Percentiles rank a stretch among this genome's conserved stretches.
phyloP scores from a whole-genome alignment of 2,329 filamentous ascomycete genomes.

The Alternaria burnsii region DNA sequence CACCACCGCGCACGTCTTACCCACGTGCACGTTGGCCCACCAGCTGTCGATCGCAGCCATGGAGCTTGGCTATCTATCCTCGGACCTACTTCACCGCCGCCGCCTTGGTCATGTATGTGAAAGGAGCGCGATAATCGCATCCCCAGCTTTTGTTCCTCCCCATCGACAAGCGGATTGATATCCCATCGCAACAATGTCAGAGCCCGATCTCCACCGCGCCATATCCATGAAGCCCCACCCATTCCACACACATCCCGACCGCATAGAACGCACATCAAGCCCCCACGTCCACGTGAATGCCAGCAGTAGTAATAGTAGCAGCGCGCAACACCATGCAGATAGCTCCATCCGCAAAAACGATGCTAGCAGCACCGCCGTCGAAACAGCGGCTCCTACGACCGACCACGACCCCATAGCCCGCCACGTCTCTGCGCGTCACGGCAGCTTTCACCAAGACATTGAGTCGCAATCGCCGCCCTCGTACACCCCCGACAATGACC shows the following conservation, averaged over 20 bases:
- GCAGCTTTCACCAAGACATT: slow-evolving; percentile 47
- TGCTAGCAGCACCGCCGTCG: slow-evolving; percentile 53
- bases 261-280: slow-evolving; percentile 40
- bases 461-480: slow-evolving; percentile 63
- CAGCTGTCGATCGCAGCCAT: slow-evolving; percentile 1
- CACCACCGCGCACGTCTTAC: slow-evolving; percentile 16
- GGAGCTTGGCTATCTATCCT: not conserved
- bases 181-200: slow-evolving; percentile 43
- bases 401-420: slow-evolving; percentile 48
- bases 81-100: slow-evolving; percentile 3
- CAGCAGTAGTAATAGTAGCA: slow-evolving; percentile 22
- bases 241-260: slow-evolving; percentile 47
- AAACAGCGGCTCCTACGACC: slow-evolving; percentile 40
- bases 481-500: slow-evolving; percentile 74
- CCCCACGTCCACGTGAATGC: slow-evolving; percentile 28
- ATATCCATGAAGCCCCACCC: slow-evolving; percentile 59
- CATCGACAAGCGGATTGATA: not conserved
- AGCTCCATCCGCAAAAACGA: slow-evolving; percentile 29
- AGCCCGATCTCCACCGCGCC: slow-evolving; percentile 58
- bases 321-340: slow-evolving; percentile 24
- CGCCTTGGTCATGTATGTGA: not conserved
- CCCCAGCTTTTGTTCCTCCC: not conserved
- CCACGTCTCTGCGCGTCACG: slow-evolving; percentile 34
- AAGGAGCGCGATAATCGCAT: not conserved
- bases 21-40: slow-evolving; percentile 22